Base-by-base conservation (phyloP, 2,329 filamentous ascomycete species). In the Monosporascus sp. region DNA sequence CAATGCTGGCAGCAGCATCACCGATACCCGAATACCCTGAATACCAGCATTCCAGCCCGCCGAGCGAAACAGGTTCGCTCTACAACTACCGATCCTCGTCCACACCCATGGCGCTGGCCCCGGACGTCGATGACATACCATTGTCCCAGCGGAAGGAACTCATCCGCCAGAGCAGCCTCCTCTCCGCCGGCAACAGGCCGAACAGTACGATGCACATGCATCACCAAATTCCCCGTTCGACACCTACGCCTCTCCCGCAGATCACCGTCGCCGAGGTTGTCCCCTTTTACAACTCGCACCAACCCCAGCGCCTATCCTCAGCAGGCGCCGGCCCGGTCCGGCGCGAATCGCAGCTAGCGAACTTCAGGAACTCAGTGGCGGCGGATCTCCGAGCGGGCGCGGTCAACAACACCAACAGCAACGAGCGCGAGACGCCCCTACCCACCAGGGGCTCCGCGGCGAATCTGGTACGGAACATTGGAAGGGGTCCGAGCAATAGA, bases 121-220 rank as follows among this genome's bases (percentile, higher is more conserved):
- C 73, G 18, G 80, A 82, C 58, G 73, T 78, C 1, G 89, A 92
- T 55, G 82, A 91, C 52, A 76, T 93, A 59, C 85, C 89, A 0
- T 76, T 94, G 18, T 87, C 83, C 43, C 82, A 88, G 61, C 84
- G 88, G 44, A 80, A 79, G 52, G 72, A 81, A 46, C 68, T 88
- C 27, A 82, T 88, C 52, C 81, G 80, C 35, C 78, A 81, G 43
- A 76, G 67, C 57, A 79, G 75, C 61, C 56, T 73, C 47, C 66
- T 71, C 41, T 68, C 62, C 0, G 46, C 47, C 18, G 50, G 49
- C 24, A 59, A 49, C 56, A 5, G 62, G 11, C 46, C 53, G 17
- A 55, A 51, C 50, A 57, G 47, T 8, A 48, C 44, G 35, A 57
- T 58, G 55, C 53, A 41, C 45, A 49, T 52, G 37, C 31, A 37